Conservation (phyloP, 2,329 filamentous ascomycete genomes). For the Triangularia verruculosa region DNA sequence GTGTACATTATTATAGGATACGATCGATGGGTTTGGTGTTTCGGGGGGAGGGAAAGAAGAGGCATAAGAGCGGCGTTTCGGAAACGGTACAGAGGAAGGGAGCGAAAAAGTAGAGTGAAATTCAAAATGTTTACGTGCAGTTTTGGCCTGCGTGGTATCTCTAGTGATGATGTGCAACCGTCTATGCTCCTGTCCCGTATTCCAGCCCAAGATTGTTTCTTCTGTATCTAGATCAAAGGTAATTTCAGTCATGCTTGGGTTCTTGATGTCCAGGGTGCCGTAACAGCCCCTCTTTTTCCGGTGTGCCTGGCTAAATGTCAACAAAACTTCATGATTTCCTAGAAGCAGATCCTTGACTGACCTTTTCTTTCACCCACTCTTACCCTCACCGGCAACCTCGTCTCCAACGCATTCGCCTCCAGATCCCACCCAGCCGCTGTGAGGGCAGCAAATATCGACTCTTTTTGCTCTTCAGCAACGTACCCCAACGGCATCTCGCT, state of each 20-base stretch:
- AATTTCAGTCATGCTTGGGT: conserved; percentile 25
- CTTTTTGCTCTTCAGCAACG: conserved; percentile 43
- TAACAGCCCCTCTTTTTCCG: conserved; percentile 25
- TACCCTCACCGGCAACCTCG: conserved; percentile 48
- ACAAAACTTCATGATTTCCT: conserved; percentile 4
- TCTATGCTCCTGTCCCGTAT: conserved; percentile 4
- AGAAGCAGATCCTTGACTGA: conserved; percentile 18
- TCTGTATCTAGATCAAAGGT: neutral
- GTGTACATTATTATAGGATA: neutral
- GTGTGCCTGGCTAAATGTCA: conserved; percentile 2
- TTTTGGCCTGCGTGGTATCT: conserved; percentile 18
- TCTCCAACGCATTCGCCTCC: conserved; percentile 63
- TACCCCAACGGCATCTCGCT: conserved; percentile 39
- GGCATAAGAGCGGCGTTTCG: neutral
- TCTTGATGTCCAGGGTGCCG: conserved; percentile 21
- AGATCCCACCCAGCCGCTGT: conserved; percentile 63
- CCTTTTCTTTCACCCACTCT: conserved; percentile 34
- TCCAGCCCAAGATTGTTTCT: neutral
- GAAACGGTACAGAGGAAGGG: neutral
- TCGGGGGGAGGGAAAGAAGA: neutral
- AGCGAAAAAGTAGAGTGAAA: neutral
- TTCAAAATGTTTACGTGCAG: neutral
- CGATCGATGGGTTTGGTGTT: neutral
- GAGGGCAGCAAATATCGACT: conserved; percentile 36
- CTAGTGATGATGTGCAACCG: neutral